Conservation (phyloP, 202 grass and related monocot genomes). For the Zizania palustris region DNA sequence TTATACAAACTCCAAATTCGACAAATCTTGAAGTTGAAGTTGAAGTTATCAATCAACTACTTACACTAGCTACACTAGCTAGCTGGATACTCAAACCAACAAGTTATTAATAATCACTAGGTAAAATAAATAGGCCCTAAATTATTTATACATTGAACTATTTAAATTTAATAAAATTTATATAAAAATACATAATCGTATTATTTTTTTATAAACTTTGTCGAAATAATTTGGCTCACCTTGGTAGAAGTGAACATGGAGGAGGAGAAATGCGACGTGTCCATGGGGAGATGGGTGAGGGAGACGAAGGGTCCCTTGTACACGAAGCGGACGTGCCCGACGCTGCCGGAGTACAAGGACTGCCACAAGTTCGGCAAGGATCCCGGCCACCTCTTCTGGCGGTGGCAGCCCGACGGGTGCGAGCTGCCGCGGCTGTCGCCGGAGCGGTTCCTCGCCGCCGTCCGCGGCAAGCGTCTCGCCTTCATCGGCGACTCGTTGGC, state of each 20-base stretch:
- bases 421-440: slow-evolving; percentile 59
- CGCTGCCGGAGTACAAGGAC: slow-evolving; percentile 63
- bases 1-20: too few species aligned
- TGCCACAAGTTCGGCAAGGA: slow-evolving; percentile 77
- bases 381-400: slow-evolving; percentile 58
- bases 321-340: slow-evolving; percentile 56
- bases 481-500: slow-evolving; percentile 89
- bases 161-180: too few species aligned
- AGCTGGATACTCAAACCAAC: too few species aligned
- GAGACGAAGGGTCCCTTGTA: slow-evolving; percentile 48
- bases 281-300: slow-evolving; percentile 61
- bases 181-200: too few species aligned
- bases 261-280: slow-evolving; percentile 54
- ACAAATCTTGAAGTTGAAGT: too few species aligned
- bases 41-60: too few species aligned
- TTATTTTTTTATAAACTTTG: too few species aligned
- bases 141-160: too few species aligned
- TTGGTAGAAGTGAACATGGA: neutral
- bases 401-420: slow-evolving; percentile 69
- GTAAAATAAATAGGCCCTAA: too few species aligned
- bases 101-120: too few species aligned
- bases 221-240: too few species aligned
- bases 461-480: slow-evolving; percentile 60
- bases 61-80: too few species aligned
- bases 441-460: slow-evolving; percentile 52